These are phyloP conservation scores for Blumeria hordei DNA, from an alignment of 2,329 filamentous ascomycete genomes.

Conservation along the genomic window DNA sequence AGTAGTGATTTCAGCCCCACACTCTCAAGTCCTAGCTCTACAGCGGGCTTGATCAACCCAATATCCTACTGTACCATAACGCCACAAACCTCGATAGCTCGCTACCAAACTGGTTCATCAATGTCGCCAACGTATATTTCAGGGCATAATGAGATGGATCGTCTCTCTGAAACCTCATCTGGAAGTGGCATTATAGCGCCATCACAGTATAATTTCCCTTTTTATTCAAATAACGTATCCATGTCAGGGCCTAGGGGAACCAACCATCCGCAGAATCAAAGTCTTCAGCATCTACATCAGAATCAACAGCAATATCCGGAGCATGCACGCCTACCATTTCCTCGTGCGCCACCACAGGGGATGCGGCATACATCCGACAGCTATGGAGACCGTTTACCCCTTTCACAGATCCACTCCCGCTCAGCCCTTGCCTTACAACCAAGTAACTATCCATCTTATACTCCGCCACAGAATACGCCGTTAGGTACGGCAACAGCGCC, in stretches of 20 bases:
- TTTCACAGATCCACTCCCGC: constrained; percentile 34
- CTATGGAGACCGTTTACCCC: constrained; percentile 27
- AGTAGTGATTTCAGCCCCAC: constrained; percentile 35
- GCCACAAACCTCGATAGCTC: constrained; percentile 23
- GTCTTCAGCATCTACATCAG: constrained; percentile 12
- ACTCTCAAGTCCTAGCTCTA: constrained; percentile 33
- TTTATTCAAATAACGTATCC: background rate
- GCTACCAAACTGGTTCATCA: constrained; percentile 26
- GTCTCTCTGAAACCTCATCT: constrained; percentile 32
- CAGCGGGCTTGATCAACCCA: constrained; percentile 30
- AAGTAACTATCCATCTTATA: constrained; percentile 21
- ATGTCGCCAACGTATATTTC: constrained; percentile 12
- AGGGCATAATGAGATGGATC: constrained; percentile 19
- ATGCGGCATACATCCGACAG: constrained; percentile 33
- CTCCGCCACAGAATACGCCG: constrained; percentile 21
- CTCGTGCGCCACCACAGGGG: constrained; percentile 26
- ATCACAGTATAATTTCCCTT: background rate
- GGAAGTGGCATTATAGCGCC: background rate
- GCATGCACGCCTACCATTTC: constrained; percentile 20
- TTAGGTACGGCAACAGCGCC: too few species aligned
- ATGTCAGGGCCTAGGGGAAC: background rate
- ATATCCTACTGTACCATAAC: constrained; percentile 13
- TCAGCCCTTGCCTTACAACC: constrained; percentile 24
- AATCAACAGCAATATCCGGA: constrained; percentile 19
- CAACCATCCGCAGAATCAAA: constrained; percentile 13